Base-by-base conservation (phyloP, 1,139 yeast species). In the Pneumocystis sp. region DNA sequence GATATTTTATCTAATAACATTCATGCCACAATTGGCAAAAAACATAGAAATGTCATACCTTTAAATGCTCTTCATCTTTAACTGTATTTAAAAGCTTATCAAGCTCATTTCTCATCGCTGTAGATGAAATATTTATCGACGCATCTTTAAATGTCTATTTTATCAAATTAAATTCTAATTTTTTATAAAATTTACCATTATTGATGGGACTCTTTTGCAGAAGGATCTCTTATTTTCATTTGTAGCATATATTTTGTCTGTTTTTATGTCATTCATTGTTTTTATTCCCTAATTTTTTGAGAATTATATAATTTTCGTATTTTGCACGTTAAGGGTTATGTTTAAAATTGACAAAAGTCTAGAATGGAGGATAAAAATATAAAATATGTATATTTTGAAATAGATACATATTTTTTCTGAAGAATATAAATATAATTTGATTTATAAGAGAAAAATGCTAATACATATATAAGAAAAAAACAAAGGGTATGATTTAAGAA, bases 31-130 rank as follows among this genome's bases (percentile, higher is more conserved):
- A 37, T 37, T 37, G 40, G 2, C 40, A 37, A 12, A 31, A 21
- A 21, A 42, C 6, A 12, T 10, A 62, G 6, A 37, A 62, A 31
- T 19, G 37, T 35, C 67, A 15, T 50, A 69, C 71, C 71, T 70
- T 72, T 76, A 85, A 86, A 68, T 77, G 76, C 59, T 80, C 82
- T 42, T 81, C 78, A 72, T 86, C 81, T 56, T 74, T 72, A 65
- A 89, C 89, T 34, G 93, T 82, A 76, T 91, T 97, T 63, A 93
- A 87, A 74, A 93, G 80, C 75, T 82, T 83, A 82, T 93, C 93
- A 78, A 93, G 83, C 1, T 96, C 95, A 75, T 93, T 93, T 74
- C 97, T 86, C 97, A 93, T 93, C 76, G 91, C 97, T 68, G 96
- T 87, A 8, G 98, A 97, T 44, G 98, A 96, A 68, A 90, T 95